Evolutionary conservation across 176 grass and related monocot genomes (phyloP).

Genomic region (Alopecurus myosuroides): DNA sequence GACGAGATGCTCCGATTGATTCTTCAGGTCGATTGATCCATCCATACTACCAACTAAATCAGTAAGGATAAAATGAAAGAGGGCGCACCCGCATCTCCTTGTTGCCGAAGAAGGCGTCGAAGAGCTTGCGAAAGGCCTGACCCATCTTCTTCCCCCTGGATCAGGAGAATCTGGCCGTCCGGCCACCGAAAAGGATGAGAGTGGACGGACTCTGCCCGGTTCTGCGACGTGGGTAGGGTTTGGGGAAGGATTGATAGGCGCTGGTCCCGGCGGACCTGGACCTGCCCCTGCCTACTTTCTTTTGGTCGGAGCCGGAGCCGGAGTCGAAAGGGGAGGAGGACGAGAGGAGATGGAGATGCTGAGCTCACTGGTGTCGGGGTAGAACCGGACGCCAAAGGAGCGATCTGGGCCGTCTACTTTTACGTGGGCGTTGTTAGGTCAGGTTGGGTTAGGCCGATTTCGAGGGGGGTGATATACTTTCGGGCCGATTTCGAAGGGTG

Average conservation of each 20-base stretch:
- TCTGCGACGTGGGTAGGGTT: not conserved
- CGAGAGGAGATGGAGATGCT: not conserved
- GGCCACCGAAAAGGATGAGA: not conserved
- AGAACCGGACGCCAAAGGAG: not conserved
- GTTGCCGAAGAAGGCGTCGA: constrained; percentile 92
- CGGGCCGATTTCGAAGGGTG: not conserved
- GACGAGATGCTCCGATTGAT: not conserved
- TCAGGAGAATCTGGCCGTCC: constrained; percentile 26
- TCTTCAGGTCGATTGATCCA: not conserved
- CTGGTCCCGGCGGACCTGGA: not conserved
- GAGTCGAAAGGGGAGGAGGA: not conserved
- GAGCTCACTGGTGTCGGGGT: not conserved
- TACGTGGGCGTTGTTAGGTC: not conserved
- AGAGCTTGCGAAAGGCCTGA: constrained; percentile 98
- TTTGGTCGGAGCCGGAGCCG: not conserved
- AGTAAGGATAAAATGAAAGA: not conserved
- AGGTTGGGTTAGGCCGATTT: not conserved
- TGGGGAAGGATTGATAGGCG: not conserved
- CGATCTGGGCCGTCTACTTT: constrained; percentile 10
- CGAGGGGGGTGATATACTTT: not conserved
- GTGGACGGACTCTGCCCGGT: not conserved
- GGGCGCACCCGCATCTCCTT: constrained; percentile 89
- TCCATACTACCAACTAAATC: not conserved
- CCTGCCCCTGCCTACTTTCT: not conserved
- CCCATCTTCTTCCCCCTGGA: constrained; percentile 56